Evolutionary conservation across 106 monocot genomes (phyloP).

Genomic region (Allium fistulosum): DNA sequence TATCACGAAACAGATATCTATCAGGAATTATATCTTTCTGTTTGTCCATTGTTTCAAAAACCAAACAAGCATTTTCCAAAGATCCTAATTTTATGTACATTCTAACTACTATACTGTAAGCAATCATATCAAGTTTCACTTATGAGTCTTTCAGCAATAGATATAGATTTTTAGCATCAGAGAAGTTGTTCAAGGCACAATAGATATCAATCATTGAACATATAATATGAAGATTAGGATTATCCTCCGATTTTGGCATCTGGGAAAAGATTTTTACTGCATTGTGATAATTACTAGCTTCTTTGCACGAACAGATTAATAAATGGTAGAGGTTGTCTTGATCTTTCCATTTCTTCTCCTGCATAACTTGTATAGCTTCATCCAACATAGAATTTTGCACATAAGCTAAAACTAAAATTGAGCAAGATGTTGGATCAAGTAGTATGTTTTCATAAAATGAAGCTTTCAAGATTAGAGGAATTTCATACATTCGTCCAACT

Average conservation of each 20-base stretch:
- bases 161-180: slow-evolving; percentile 67
- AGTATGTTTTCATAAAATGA: slow-evolving; percentile 68
- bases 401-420: slow-evolving; percentile 63
- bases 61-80: slow-evolving; percentile 58
- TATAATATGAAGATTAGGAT: slow-evolving; percentile 71
- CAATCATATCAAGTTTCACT: slow-evolving; percentile 64
- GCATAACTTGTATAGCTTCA: slow-evolving; percentile 56
- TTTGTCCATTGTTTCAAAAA: slow-evolving; percentile 67
- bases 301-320: slow-evolving; percentile 93
- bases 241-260: slow-evolving; percentile 38
- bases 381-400: slow-evolving; percentile 53
- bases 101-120: slow-evolving; percentile 73
- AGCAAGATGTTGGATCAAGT: slow-evolving; percentile 68
- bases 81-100: slow-evolving; percentile 82
- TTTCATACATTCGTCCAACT: slow-evolving; percentile 37
- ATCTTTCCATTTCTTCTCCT: slow-evolving; percentile 71
- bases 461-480: slow-evolving; percentile 46
- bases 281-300: slow-evolving; percentile 45
- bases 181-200: slow-evolving; percentile 40
- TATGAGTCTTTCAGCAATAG: slow-evolving; percentile 45
- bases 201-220: slow-evolving; percentile 90
- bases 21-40: slow-evolving; percentile 72
- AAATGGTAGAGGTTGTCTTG: slow-evolving; percentile 74
- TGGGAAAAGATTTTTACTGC: slow-evolving; percentile 54
- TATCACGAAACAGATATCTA: slow-evolving; percentile 70